phyloP scores from a whole-genome alignment of 768 basidiomycete species.

The Hebeloma cylindrosporum region DNA sequence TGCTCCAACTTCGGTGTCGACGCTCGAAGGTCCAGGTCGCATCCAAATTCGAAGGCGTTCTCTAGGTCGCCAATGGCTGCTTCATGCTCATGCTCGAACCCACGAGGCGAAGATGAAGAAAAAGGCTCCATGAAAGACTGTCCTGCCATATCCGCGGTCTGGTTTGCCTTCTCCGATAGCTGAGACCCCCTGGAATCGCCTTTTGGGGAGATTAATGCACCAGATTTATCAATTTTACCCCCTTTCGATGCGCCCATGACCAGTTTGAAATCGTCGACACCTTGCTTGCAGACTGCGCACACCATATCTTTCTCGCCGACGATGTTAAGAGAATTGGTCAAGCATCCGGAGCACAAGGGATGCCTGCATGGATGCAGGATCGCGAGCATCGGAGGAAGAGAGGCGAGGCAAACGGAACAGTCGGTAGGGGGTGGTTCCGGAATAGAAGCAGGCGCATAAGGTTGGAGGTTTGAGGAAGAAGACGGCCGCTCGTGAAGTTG shows the following conservation, averaged over 20 bases:
- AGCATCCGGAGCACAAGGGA: conserved; percentile 74
- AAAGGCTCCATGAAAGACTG: conserved; percentile 34
- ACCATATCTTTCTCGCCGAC: conserved; percentile 89
- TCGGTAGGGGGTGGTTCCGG: conserved; percentile 28
- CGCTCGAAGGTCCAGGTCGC: conserved; percentile 39
- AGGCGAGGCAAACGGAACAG: conserved; percentile 66
- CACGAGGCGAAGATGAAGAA: conserved; percentile 33
- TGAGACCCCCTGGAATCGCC: conserved; percentile 1
- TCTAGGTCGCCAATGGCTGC: conserved; percentile 30
- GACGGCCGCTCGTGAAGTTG: conserved; percentile 7
- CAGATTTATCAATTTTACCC: neutral
- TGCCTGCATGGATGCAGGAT: conserved; percentile 76
- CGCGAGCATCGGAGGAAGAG: conserved; percentile 47
- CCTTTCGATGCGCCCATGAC: conserved; percentile 24
- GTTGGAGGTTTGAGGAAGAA: conserved; percentile 4
- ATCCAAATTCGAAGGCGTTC: conserved; percentile 42
- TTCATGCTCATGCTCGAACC: conserved; percentile 12
- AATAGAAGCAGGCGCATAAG: conserved; percentile 2
- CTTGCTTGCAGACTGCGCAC: conserved; percentile 74
- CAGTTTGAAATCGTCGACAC: conserved; percentile 70
- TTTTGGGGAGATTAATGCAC: neutral
- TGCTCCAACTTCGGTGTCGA: conserved; percentile 45
- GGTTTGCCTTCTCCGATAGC: neutral
- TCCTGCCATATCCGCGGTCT: conserved; percentile 7
- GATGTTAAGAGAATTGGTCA: conserved; percentile 85